Evolutionary conservation across 116 monocot genomes (phyloP), one percentile per base, ranked within the genome.

Genomic region (Thalassia testudinum): DNA sequence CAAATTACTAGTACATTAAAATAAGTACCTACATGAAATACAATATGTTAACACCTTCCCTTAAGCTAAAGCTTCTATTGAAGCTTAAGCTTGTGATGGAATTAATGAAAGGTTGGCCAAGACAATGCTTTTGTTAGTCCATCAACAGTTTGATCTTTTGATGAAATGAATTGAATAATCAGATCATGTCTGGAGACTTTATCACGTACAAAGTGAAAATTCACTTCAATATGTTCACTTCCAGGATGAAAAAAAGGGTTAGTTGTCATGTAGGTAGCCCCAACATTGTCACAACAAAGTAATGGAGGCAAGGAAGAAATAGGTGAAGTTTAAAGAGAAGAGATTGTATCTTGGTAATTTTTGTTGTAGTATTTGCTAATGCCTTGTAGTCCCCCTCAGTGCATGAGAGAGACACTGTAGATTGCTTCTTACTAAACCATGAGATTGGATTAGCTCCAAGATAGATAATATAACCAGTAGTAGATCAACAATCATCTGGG

Each of bases 171-270:
- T n/a, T n/a, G n/a, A n/a, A n/a, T n/a, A n/a, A n/a, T n/a, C n/a
- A n/a, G n/a, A n/a, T n/a, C n/a, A n/a, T n/a, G n/a, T n/a, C n/a
- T n/a, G n/a, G n/a, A n/a, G n/a, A n/a, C n/a, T n/a, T n/a, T n/a
- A n/a, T n/a, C n/a, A n/a, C n/a, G n/a, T n/a, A n/a, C n/a, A n/a
- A n/a, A n/a, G n/a, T n/a, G n/a, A n/a, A n/a, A n/a, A n/a, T n/a
- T n/a, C n/a, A n/a, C n/a, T n/a, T n/a, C n/a, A n/a, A n/a, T n/a
- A n/a, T n/a, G 60, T 20, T 47, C 26, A 0, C 27, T 60, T 14
- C 47, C 47, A 6, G 44, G 14, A 27, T 60, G 60, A 27, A 60
- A 60, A 16, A 60, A 26, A 11, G 60, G 47, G 49, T 60, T 60
- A 1, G 15, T 13, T 21, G 27, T 1, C 25, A 60, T 27, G 3